Evolutionary conservation across 116 monocot genomes (phyloP), one percentile per base, ranked within the genome.

Genomic region (Thalassia testudinum): DNA sequence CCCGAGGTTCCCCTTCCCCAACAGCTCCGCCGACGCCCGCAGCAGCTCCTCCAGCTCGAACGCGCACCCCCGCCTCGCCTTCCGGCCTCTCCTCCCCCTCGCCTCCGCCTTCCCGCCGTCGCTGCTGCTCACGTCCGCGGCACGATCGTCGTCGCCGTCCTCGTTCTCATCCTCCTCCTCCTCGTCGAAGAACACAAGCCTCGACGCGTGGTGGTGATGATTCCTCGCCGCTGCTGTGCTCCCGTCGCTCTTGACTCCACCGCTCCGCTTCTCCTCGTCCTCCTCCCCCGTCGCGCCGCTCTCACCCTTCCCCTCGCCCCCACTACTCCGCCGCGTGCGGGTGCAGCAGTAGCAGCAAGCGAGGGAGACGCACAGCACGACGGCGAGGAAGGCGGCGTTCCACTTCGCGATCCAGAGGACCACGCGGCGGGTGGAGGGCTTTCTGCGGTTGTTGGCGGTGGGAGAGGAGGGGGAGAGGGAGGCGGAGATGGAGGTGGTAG

Each of bases 41-140:
- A n/a, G n/a, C n/a, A n/a, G n/a, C n/a, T n/a, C n/a, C n/a, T n/a
- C n/a, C n/a, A n/a, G n/a, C n/a, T n/a, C 69, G 58, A 17, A 85
- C 71, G 20, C 85, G 56, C 71, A 80, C 80, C 61, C 80, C 85
- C 1, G 80, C 85, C 37, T n/a, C n/a, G n/a, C n/a, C n/a, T n/a
- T n/a, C n/a, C n/a, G n/a, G n/a, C n/a, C n/a, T 52, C 43, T 69
- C 47, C 66, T 61, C 66, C 50, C 74, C 5, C 48, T 62, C 60
- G 50, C 69, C 86, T 86, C 64, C 74, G 71, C 24, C 10, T 53
- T 21, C 74, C 78, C 60, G 77, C 74, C 62, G 76, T 86, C 62
- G 71, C 54, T 38, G 50, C 27, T 37, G 81, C 77, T 58, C 77
- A 72, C 55, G 74, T 86, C 26, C 77, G 77, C 61, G 81, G 81